Base-by-base conservation (phyloP, 2,329 filamentous ascomycete species). In the Esteya vermicola region DNA sequence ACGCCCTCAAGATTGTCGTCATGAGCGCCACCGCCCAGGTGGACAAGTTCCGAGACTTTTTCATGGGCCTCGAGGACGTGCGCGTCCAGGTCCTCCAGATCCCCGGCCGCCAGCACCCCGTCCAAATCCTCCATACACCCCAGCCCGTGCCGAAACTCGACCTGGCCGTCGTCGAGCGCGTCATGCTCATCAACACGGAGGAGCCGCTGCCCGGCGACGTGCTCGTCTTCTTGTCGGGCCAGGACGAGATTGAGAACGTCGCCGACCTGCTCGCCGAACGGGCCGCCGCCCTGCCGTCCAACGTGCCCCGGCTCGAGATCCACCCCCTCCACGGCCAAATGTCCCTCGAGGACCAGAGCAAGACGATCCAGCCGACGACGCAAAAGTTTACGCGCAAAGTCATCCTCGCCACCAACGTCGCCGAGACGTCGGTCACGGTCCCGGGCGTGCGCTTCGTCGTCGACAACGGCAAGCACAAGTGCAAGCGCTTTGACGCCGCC, bases 11-110 rank as follows among this genome's bases (percentile, higher is more conserved):
- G 57, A 77, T 96, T 4, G 74, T 94, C 26, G 75, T 96, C 54
- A 98, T 98, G 91, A 95, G 88, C 68, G 91, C 91, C 37, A 98
- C 91, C 7, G 85, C 86, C 28, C 85, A 96, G 56, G 78, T 94
- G 43, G 79, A 89, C 44, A 75, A 72, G 41, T 75, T 96, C 25
- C 68, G 75, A 33, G 63, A 65, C 0, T 96, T 94, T 56, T 95
- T 96, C 61, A 49, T n/a, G 2, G 31, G 6, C 4, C 8, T 3
- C n/a, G 4, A 4, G 12, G 26, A 5, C 26, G 26, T 16, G 16
- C 25, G 33, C 3, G 57, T 63, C 22, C 60, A 57, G 52, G 68
- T 61, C 51, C 73, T 59, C 38, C 75, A 78, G 50, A 88, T 95
- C 40, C 78, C 88, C 57, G 91, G 91, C 31, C 78, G 89, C 9